phyloP scores from a whole-genome alignment of 1,139 yeast genomes.

The Saccharomycopsis crataegensis region DNA sequence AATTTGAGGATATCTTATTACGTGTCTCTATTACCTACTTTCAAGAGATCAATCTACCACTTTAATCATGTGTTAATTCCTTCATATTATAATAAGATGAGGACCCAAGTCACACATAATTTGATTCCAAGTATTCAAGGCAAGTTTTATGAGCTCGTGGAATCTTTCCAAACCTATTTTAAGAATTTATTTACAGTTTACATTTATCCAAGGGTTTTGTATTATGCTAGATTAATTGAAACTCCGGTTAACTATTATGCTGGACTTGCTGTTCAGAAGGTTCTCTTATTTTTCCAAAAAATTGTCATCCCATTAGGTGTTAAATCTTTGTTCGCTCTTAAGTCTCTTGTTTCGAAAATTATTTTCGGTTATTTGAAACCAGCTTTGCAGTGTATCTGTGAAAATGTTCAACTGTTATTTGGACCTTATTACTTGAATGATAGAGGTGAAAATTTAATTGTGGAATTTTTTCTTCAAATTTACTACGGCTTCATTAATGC shows the following conservation, averaged over 20 bases:
- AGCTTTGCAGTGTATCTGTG: neutral
- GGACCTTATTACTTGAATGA: slow-evolving; percentile 4
- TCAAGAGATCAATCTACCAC: slow-evolving; percentile 1
- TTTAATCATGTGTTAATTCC: slow-evolving; percentile 9
- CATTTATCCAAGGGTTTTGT: neutral
- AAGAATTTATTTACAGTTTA: neutral
- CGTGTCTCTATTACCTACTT: neutral
- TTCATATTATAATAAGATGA: neutral
- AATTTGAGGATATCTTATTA: slow-evolving; percentile 4
- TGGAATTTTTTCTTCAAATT: neutral
- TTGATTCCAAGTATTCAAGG: neutral
- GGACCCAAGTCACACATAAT: neutral
- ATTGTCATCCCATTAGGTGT: neutral
- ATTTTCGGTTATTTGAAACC: neutral
- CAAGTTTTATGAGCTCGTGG: neutral
- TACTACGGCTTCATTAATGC: neutral
- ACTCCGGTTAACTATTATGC: neutral
- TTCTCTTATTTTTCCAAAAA: neutral
- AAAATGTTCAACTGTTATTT: neutral
- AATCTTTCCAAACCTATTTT: neutral
- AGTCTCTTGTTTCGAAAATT: neutral
- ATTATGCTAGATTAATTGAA: neutral
- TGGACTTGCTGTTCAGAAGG: neutral
- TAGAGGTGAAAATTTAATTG: slow-evolving; percentile 2
- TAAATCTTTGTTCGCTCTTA: neutral